Percentiles rank a stretch among this genome's conserved stretches.
Conservation (phyloP, 805 yeast genomes). For the Lipomyces spencermartinsiae region DNA sequence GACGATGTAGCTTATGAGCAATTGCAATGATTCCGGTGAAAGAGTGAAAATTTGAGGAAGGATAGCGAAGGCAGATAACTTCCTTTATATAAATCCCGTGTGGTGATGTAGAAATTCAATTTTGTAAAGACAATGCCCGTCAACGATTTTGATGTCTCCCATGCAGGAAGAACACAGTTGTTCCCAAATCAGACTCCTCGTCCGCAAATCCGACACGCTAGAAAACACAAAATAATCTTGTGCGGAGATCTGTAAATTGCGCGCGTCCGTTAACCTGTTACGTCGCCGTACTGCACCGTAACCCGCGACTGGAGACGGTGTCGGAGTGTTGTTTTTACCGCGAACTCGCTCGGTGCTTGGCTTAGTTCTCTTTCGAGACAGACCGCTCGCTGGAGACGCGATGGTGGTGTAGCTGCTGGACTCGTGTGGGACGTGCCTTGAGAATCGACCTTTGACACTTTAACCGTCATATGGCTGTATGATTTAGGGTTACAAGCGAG, state of each 20-base stretch:
- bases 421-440: not conserved
- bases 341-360: not conserved
- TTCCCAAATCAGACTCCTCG: not conserved
- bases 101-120: not conserved
- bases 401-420: not conserved
- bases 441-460: not conserved
- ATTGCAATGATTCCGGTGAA: not conserved
- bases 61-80: not conserved
- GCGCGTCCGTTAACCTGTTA: not conserved
- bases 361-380: not conserved
- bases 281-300: not conserved
- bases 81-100: not conserved
- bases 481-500: not conserved
- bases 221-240: not conserved
- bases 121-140: not conserved
- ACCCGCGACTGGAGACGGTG: not conserved
- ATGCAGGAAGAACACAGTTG: not conserved
- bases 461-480: not conserved
- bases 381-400: not conserved
- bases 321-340: too few relatives aligned
- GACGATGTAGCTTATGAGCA: not conserved
- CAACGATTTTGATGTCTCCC: not conserved
- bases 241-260: not conserved
- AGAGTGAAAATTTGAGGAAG: not conserved
- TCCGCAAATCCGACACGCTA: not conserved